Percentiles rank a stretch among this genome's conserved stretches.
Evolutionary conservation across 2,329 filamentous ascomycete genomes (phyloP).

Genomic region (Sclerotinia subarctica): DNA sequence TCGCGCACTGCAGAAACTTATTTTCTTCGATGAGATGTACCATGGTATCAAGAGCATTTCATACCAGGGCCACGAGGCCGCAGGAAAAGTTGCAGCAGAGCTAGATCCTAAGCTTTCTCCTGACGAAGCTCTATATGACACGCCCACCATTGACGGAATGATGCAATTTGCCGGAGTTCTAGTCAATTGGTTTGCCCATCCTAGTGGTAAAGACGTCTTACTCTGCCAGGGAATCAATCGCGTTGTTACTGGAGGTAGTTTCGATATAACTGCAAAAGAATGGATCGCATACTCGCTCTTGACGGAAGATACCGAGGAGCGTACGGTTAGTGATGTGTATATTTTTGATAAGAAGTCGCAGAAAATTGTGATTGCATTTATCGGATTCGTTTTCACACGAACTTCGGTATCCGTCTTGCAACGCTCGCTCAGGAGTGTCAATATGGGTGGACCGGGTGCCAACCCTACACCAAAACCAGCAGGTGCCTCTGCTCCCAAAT

Average conservation of each 20-base stretch:
- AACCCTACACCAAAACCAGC: background rate
- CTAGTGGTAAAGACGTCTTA: slow-evolving; percentile 28
- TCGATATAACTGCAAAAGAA: background rate
- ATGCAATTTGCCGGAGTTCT: too few relatives aligned
- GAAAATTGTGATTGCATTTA: background rate
- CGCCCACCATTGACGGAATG: too few relatives aligned
- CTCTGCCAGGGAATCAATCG: slow-evolving; percentile 14
- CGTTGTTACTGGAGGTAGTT: background rate
- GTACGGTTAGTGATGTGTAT: background rate
- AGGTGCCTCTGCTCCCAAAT: too few relatives aligned
- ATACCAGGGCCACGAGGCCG: too few relatives aligned
- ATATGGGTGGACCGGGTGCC: background rate
- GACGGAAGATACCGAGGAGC: background rate
- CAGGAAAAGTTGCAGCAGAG: too few relatives aligned
- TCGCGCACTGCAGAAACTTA: too few relatives aligned
- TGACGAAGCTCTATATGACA: too few relatives aligned
- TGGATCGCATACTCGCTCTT: background rate
- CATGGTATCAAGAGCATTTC: too few relatives aligned
- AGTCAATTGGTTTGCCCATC: slow-evolving; percentile 19
- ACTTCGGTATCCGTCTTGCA: background rate
- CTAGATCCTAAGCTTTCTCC: too few relatives aligned
- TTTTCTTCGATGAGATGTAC: too few relatives aligned
- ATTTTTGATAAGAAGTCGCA: background rate
- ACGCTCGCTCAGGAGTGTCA: background rate
- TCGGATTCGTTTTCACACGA: background rate